Conservation (phyloP, 2,329 filamentous ascomycete species). For the Fusarium incarnatum region DNA sequence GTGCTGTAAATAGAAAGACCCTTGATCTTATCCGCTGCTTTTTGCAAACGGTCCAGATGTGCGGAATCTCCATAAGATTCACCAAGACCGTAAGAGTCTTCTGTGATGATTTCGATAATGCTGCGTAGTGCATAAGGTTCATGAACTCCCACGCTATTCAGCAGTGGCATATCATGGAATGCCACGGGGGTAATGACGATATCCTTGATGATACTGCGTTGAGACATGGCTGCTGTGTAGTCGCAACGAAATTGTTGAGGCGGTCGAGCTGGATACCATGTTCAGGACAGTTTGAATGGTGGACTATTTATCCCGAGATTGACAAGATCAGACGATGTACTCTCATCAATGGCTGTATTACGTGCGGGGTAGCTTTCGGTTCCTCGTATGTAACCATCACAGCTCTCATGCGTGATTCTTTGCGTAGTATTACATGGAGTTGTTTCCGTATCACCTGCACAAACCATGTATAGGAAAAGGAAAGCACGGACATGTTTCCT, state of each 20-base stretch:
- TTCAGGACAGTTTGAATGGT: slow-evolving; percentile 27
- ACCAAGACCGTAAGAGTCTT: slow-evolving; percentile 53
- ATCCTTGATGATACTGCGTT: slow-evolving; percentile 49
- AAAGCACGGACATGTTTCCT: slow-evolving; percentile 20
- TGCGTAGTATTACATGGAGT: slow-evolving; percentile 4
- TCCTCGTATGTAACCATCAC: neutral
- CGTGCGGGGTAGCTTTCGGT: slow-evolving; percentile 16
- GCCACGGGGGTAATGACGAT: slow-evolving; percentile 57
- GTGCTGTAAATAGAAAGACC: slow-evolving; percentile 66
- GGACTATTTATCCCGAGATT: slow-evolving; percentile 31
- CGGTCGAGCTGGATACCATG: neutral
- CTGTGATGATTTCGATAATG: slow-evolving; percentile 55
- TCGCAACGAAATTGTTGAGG: slow-evolving; percentile 1
- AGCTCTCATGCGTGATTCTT: neutral
- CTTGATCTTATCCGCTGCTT: slow-evolving; percentile 48
- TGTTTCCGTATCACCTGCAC: slow-evolving; percentile 26
- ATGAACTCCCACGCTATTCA: slow-evolving; percentile 58
- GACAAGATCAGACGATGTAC: neutral
- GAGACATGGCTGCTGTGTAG: slow-evolving; percentile 42
- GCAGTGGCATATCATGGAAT: slow-evolving; percentile 58
- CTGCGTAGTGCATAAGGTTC: slow-evolving; percentile 57
- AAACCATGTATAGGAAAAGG: slow-evolving; percentile 17
- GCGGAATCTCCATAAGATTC: slow-evolving; percentile 57
- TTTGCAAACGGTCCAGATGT: slow-evolving; percentile 51
- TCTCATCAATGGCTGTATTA: neutral